Evolutionary conservation across 352 stramenopile species (phyloP).

Genomic region (Phytophthora fragariae): DNA sequence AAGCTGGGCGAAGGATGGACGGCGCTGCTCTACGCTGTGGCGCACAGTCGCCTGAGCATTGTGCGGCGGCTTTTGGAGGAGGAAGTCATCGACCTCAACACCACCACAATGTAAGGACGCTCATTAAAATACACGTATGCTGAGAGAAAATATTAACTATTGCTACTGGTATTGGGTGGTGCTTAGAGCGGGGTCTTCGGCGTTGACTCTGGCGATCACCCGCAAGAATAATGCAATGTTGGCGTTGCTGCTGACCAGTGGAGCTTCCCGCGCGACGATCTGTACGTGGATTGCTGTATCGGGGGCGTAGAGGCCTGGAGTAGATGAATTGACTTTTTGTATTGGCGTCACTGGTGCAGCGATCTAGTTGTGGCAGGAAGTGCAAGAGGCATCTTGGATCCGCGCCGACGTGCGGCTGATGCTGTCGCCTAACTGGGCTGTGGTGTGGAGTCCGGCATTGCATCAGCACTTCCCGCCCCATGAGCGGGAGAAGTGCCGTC

Average conservation of each 20-base stretch:
- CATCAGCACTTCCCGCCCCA: slow-evolving; percentile 58
- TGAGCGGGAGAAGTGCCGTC: slow-evolving; percentile 67
- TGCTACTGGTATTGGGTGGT: neutral
- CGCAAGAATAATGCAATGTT: slow-evolving; percentile 53
- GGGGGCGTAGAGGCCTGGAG: neutral
- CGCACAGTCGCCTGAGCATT: slow-evolving; percentile 52
- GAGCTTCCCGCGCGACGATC: slow-evolving; percentile 64
- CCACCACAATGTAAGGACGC: slow-evolving; percentile 53
- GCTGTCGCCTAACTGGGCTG: slow-evolving; percentile 61
- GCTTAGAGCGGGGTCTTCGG: slow-evolving; percentile 57
- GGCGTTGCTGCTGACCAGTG: slow-evolving; percentile 50
- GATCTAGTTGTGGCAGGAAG: slow-evolving; percentile 25
- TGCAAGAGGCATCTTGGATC: slow-evolving; percentile 42
- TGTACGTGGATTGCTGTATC: slow-evolving; percentile 16
- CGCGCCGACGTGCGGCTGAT: slow-evolving; percentile 49
- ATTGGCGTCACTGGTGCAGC: slow-evolving; percentile 27
- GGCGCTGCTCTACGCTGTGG: slow-evolving; percentile 72
- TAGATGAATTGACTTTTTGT: neutral
- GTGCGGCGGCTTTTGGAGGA: slow-evolving; percentile 51
- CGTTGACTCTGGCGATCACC: slow-evolving; percentile 63
- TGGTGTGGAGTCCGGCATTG: slow-evolving; percentile 61
- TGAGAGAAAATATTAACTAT: neutral
- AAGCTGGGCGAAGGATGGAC: slow-evolving; percentile 72
- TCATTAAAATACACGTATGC: neutral
- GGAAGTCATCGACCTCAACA: slow-evolving; percentile 59